These are phyloP conservation scores for Colletotrichum tabaci DNA, from an alignment of 2,329 filamentous ascomycete species.

Conservation along the genomic window DNA sequence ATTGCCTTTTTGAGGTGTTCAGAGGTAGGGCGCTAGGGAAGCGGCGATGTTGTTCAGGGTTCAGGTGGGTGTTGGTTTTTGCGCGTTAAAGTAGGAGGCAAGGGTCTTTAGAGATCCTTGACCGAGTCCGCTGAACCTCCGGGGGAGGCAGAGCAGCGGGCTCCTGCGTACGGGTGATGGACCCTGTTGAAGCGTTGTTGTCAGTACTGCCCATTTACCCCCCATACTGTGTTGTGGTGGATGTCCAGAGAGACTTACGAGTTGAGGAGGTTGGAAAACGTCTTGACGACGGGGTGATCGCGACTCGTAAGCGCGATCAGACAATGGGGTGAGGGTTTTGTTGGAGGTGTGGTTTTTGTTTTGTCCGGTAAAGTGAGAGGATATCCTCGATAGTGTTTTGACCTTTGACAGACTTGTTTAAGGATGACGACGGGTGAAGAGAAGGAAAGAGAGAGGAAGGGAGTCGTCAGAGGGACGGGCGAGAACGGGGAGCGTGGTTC, in stretches of 20 bases:
- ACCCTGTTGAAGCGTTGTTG: conserved; percentile 67
- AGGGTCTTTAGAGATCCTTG: conserved; percentile 50
- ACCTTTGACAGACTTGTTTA: background rate
- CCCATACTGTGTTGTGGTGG: conserved; percentile 8
- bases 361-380: background rate
- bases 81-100: conserved; percentile 68
- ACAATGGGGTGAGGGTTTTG: conserved; percentile 34
- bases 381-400: conserved; percentile 10
- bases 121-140: conserved; percentile 84
- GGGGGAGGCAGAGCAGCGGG: conserved; percentile 91
- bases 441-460: background rate
- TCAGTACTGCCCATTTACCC: conserved; percentile 46
- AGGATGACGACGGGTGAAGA: conserved; percentile 21
- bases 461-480: background rate
- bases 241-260: conserved; percentile 74
- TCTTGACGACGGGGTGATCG: conserved; percentile 84
- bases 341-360: conserved; percentile 2
- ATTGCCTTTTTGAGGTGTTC: conserved; percentile 45
- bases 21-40: conserved; percentile 38
- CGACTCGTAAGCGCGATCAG: conserved; percentile 70
- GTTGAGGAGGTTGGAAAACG: conserved; percentile 98
- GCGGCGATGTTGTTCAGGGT: conserved; percentile 14
- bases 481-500: conserved; percentile 11
- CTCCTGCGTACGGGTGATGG: conserved; percentile 97
- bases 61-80: conserved; percentile 47